A percentile compares a stretch with the other conserved stretches of the same genome.
phyloP scores from a whole-genome alignment of 805 yeast species.

The Pichia nakasei region DNA sequence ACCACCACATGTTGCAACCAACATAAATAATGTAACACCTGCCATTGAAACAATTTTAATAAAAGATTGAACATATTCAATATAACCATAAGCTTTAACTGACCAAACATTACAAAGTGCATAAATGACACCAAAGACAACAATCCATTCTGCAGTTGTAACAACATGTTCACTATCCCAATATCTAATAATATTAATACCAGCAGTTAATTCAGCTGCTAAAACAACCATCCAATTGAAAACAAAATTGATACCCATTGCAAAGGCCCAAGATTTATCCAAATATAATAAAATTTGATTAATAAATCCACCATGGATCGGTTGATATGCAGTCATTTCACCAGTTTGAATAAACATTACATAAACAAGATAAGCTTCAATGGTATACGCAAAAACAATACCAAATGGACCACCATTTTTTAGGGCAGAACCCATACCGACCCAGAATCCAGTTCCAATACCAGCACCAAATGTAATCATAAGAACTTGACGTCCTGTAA shows the following conservation, averaged over 20 bases:
- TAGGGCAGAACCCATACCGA: constrained; percentile 46
- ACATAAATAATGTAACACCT: constrained; percentile 39
- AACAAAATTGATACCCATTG: constrained; percentile 55
- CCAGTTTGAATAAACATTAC: constrained; percentile 57
- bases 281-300: constrained; percentile 32
- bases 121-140: constrained; percentile 40
- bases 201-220: constrained; percentile 58
- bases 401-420: constrained; percentile 39
- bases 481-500: constrained; percentile 40
- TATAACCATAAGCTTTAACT: constrained; percentile 36
- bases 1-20: constrained; percentile 42
- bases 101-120: constrained; percentile 25
- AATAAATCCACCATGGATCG: constrained; percentile 53
- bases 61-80: constrained; percentile 34
- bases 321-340: constrained; percentile 53
- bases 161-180: constrained; percentile 40
- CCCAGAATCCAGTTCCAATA: constrained; percentile 67
- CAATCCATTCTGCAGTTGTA: constrained; percentile 50
- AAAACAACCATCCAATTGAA: constrained; percentile 56
- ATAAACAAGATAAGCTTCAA: constrained; percentile 51
- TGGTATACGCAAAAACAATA: constrained; percentile 44
- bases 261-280: constrained; percentile 50
- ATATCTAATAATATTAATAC: constrained; percentile 49
- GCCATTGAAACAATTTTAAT: constrained; percentile 54
- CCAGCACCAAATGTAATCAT: constrained; percentile 82